Evolutionary conservation across 108 stramenopile species (phyloP).

Genomic region (Cyclotella choctawhatcheeana): DNA sequence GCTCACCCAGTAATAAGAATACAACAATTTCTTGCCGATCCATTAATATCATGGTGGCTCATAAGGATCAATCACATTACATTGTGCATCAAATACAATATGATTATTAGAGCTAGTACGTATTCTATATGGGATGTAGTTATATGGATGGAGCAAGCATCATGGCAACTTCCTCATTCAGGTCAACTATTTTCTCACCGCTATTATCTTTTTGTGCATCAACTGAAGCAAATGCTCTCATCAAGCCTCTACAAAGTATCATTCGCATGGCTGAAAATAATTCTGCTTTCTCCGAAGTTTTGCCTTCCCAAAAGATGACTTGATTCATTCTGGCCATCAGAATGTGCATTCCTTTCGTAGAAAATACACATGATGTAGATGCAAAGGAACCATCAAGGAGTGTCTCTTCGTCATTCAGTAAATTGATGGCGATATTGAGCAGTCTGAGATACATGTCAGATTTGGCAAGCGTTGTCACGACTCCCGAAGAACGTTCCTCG

Average conservation of each 20-base stretch:
- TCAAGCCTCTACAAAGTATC: conserved; percentile 65
- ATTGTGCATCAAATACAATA: neutral
- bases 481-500: conserved; percentile 55
- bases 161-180: conserved; percentile 33
- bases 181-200: conserved; percentile 9
- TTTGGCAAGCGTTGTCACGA: conserved; percentile 54
- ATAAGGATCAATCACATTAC: too few species aligned
- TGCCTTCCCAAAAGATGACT: conserved; percentile 37
- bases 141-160: conserved; percentile 38
- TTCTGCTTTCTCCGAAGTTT: conserved; percentile 19
- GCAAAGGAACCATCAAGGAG: conserved; percentile 35
- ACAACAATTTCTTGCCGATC: too few species aligned
- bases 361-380: conserved; percentile 55
- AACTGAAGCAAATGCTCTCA: conserved; percentile 61
- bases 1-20: too few species aligned
- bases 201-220: neutral
- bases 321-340: conserved; percentile 68
- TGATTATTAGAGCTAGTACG: neutral
- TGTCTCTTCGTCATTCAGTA: conserved; percentile 50
- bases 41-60: too few species aligned
- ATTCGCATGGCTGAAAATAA: conserved; percentile 47
- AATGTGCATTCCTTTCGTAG: conserved; percentile 67
- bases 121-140: too few species aligned
- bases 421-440: conserved; percentile 52
- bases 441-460: conserved; percentile 58